Evolutionary conservation across 768 basidiomycete genomes (phyloP).

Genomic region (Suillus occidentalis): DNA sequence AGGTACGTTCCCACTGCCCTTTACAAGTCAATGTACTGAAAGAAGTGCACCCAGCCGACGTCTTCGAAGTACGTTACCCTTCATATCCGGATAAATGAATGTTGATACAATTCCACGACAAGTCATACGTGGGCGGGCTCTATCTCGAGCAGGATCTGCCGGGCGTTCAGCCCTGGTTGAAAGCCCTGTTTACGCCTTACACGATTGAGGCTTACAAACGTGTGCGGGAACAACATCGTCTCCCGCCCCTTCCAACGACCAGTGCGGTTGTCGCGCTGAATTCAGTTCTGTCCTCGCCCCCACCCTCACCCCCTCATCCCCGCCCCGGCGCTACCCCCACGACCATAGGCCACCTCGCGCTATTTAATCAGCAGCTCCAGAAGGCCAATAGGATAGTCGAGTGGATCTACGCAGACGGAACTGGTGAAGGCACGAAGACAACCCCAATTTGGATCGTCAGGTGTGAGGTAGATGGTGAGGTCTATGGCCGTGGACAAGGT

Average conservation of each 20-base stretch:
- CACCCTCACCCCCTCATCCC: conserved; percentile 16
- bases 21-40: not conserved
- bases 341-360: conserved; percentile 63
- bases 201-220: conserved; percentile 57
- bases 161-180: conserved; percentile 58
- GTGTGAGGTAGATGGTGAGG: conserved; percentile 60
- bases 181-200: conserved; percentile 63
- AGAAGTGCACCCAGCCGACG: conserved; percentile 52
- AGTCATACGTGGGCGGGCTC: conserved; percentile 78
- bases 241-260: conserved; percentile 43
- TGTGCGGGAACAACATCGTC: conserved; percentile 67
- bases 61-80: conserved; percentile 60
- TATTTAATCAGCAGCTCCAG: conserved; percentile 80
- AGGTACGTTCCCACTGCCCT: conserved; percentile 42
- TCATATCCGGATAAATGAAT: conserved; percentile 7
- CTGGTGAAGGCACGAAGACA: conserved; percentile 49
- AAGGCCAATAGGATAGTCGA: conserved; percentile 58
- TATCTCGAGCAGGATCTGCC: conserved; percentile 69
- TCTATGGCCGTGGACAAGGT: conserved; percentile 62
- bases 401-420: conserved; percentile 65
- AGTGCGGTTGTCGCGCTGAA: conserved; percentile 4
- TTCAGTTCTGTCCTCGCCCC: conserved; percentile 2
- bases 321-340: conserved; percentile 21
- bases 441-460: conserved; percentile 77
- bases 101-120: conserved; percentile 26